A percentile compares a stretch with the other conserved stretches of the same genome.
These are phyloP conservation scores for Leptodermis oblonga DNA, from an alignment of 257 asterid genomes.

Conservation along the genomic window DNA sequence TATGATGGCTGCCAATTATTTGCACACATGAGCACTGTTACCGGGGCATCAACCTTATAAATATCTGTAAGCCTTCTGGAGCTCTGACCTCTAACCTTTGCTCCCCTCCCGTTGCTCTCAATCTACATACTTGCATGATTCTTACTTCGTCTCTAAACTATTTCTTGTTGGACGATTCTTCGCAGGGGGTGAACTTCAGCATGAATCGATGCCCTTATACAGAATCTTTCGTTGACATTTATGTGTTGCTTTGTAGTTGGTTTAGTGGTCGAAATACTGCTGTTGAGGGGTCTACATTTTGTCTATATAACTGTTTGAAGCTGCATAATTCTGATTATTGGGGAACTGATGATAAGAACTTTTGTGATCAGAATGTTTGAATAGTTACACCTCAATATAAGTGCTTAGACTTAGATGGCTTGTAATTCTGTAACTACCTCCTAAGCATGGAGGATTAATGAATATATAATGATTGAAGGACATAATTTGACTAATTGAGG, in stretches of 20 bases:
- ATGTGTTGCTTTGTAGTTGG: background rate
- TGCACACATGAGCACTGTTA: constrained; percentile 57
- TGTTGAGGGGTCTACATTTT: background rate
- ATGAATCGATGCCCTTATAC: background rate
- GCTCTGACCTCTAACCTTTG: background rate
- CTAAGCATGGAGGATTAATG: background rate
- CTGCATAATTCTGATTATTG: constrained; percentile 6
- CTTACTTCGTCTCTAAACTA: background rate
- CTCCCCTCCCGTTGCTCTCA: background rate
- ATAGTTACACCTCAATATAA: background rate
- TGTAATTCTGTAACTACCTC: background rate
- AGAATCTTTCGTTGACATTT: background rate
- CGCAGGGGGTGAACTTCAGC: constrained; percentile 9
- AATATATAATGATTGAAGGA: background rate
- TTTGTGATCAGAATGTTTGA: background rate
- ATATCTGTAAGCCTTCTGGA: constrained; percentile 25
- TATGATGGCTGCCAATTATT: constrained; percentile 91
- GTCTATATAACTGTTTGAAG: constrained; percentile 9
- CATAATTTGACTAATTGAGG: background rate
- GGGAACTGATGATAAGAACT: constrained; percentile 7
- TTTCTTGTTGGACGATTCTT: background rate
- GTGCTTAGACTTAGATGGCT: background rate
- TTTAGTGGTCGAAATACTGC: background rate
- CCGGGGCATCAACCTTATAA: constrained; percentile 19
- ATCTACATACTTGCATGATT: background rate